Conservation (phyloP, 768 basidiomycete genomes). For the Suillus luteus region DNA sequence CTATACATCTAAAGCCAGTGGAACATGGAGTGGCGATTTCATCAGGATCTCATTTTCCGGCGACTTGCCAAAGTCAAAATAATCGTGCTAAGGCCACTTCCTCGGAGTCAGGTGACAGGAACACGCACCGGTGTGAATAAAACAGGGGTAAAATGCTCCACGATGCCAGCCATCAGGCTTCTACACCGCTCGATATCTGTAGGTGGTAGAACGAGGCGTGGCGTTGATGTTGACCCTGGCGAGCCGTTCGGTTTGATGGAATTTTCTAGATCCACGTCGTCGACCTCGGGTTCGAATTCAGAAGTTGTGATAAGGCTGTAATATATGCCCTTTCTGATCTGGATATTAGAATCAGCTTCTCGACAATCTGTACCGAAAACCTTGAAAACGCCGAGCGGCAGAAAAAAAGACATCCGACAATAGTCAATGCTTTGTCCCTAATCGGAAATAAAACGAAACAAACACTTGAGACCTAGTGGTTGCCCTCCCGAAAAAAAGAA, state of each 20-base stretch:
- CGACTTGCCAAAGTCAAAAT: constrained; percentile 1
- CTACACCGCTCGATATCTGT: constrained; percentile 44
- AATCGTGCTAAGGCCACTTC: neutral
- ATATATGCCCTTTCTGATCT: constrained; percentile 65
- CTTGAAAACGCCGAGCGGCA: neutral
- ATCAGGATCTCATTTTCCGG: neutral
- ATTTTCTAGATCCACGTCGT: constrained; percentile 16
- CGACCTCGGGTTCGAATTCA: constrained; percentile 50
- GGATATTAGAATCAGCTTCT: constrained; percentile 11
- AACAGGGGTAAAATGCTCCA: constrained; percentile 70
- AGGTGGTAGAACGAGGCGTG: constrained; percentile 30
- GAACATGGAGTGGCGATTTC: neutral
- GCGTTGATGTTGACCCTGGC: constrained; percentile 17
- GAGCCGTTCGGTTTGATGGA: neutral
- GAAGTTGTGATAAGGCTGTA: constrained; percentile 64
- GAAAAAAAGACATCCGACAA: neutral
- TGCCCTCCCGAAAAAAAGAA: neutral
- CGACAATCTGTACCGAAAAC: neutral
- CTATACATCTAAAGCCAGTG: neutral
- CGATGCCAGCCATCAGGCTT: constrained; percentile 53
- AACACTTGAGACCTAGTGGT: neutral
- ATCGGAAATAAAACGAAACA: neutral
- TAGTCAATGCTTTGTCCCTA: neutral
- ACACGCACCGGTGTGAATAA: constrained; percentile 61
- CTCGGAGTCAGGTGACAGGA: neutral